Conservation (phyloP, 2,329 filamentous ascomycete genomes). For the Fusarium fujikuroi region DNA sequence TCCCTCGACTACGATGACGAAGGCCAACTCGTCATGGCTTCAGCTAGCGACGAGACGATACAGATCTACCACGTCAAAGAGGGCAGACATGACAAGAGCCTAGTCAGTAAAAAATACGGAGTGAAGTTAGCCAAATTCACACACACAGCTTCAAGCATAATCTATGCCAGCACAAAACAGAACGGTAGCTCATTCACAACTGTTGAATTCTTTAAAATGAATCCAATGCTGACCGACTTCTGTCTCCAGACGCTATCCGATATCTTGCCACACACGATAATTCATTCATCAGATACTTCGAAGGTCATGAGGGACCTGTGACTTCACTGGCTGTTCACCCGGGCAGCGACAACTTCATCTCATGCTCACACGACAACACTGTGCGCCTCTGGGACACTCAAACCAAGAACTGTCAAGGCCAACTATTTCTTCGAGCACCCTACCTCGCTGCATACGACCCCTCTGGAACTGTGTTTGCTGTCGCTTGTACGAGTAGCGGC, state of each 20-base stretch:
- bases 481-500: slow-evolving; percentile 83
- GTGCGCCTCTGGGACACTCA: slow-evolving; percentile 90
- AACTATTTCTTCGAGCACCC: slow-evolving; percentile 81
- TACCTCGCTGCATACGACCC: slow-evolving; percentile 92
- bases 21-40: slow-evolving; percentile 90
- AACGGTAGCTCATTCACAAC: slow-evolving; percentile 69
- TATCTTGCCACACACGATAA: slow-evolving; percentile 95
- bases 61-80: slow-evolving; percentile 95
- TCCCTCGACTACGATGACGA: slow-evolving; percentile 97
- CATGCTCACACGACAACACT: slow-evolving; percentile 89
- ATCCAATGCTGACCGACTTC: slow-evolving; percentile 1
- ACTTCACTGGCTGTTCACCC: slow-evolving; percentile 88
- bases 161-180: slow-evolving; percentile 95
- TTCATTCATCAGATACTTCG: slow-evolving; percentile 95
- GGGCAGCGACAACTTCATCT: slow-evolving; percentile 89
- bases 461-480: slow-evolving; percentile 89
- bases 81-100: slow-evolving; percentile 86
- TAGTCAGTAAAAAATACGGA: slow-evolving; percentile 96
- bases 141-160: slow-evolving; percentile 88
- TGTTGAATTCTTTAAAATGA: neutral
- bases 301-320: slow-evolving; percentile 86
- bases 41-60: slow-evolving; percentile 92
- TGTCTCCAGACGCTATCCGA: slow-evolving; percentile 75
- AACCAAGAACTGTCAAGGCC: slow-evolving; percentile 81
- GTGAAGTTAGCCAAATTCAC: slow-evolving; percentile 95